Conservation (phyloP, 2,329 filamentous ascomycete species). For the Myrmaecium sp. region DNA sequence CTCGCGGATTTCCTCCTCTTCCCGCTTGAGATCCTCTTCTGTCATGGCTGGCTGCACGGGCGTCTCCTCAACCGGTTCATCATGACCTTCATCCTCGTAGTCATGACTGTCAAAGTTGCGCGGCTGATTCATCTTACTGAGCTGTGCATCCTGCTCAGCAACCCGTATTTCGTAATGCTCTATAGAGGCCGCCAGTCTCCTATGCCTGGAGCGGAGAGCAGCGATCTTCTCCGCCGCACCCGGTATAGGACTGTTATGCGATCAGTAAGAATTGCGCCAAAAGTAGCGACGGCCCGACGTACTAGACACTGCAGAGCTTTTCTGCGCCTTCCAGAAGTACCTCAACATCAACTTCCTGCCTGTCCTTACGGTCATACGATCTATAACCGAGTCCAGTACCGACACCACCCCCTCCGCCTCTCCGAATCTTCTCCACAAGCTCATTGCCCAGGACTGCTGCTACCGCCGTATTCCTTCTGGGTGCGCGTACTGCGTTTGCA, state of each 20-base stretch:
- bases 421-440: conserved; percentile 63
- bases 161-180: conserved; percentile 69
- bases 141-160: conserved; percentile 53
- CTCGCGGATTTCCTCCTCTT: conserved; percentile 51
- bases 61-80: conserved; percentile 18
- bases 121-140: conserved; percentile 52
- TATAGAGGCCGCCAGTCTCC: conserved; percentile 55
- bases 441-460: conserved; percentile 77
- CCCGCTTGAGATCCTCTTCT: conserved; percentile 49
- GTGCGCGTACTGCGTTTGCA: conserved; percentile 31
- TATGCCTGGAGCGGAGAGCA: conserved; percentile 52
- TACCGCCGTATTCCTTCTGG: conserved; percentile 64
- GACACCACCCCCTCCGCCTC: conserved; percentile 37
- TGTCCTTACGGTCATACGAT: conserved; percentile 26
- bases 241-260: conserved; percentile 43
- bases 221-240: conserved; percentile 65
- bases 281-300: conserved; percentile 15
- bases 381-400: conserved; percentile 29
- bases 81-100: conserved; percentile 31
- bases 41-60: conserved; percentile 35
- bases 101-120: conserved; percentile 41
- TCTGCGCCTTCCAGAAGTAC: conserved; percentile 72
- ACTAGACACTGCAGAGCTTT: conserved; percentile 79
- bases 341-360: conserved; percentile 71
- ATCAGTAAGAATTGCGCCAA: conserved; percentile 6